Evolutionary conservation across 495 filamentous ascomycete species (phyloP).

Genomic region (Xylaria flabelliformis): DNA sequence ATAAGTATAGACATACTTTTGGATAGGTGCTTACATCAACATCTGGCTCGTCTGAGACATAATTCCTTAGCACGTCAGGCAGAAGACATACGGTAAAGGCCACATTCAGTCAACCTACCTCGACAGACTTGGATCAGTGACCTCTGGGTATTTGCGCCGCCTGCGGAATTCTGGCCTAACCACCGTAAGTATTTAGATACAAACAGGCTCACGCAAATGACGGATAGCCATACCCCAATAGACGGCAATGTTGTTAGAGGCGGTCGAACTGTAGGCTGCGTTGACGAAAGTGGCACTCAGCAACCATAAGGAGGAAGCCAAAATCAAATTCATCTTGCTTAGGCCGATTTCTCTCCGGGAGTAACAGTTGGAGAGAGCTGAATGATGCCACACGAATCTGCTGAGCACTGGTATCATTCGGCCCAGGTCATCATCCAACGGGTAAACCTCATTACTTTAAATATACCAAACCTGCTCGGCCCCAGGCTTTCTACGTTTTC

Average conservation of each 20-base stretch:
- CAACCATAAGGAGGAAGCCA: background rate
- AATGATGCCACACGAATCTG: background rate
- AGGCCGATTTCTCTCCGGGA: background rate
- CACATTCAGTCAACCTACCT: slow-evolving; percentile 45
- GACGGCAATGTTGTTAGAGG: slow-evolving; percentile 65
- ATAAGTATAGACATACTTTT: background rate
- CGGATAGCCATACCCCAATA: slow-evolving; percentile 56
- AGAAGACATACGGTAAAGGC: slow-evolving; percentile 65
- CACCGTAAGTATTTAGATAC: background rate
- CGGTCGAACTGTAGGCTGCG: slow-evolving; percentile 55
- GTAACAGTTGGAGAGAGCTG: background rate
- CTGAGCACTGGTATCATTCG: background rate
- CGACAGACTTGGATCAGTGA: slow-evolving; percentile 34
- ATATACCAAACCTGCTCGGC: background rate
- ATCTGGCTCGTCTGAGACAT: background rate
- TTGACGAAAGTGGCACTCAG: background rate
- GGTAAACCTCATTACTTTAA: background rate
- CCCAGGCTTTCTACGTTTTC: too few relatives aligned
- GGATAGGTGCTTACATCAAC: background rate
- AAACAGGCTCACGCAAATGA: background rate
- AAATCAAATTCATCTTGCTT: slow-evolving; percentile 1
- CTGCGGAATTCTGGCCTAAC: slow-evolving; percentile 37
- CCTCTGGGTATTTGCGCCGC: slow-evolving; percentile 25
- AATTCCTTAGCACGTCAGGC: slow-evolving; percentile 30
- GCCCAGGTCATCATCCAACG: background rate